These are phyloP conservation scores for Dispira simplex DNA, from an alignment of 192 early-diverging fungal genomes.

Conservation along the genomic window DNA sequence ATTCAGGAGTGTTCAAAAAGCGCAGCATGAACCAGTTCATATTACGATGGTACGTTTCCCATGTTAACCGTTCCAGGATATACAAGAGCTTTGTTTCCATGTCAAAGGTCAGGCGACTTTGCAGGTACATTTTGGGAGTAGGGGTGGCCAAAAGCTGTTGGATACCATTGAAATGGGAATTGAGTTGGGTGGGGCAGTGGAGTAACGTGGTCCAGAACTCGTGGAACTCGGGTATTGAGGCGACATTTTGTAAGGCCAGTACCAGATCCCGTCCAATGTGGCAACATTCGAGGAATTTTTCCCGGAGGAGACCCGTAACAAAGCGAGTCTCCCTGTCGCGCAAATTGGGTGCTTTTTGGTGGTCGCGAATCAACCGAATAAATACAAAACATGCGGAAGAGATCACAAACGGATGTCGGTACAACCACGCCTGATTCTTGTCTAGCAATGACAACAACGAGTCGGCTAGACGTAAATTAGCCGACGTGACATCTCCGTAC, in stretches of 20 bases:
- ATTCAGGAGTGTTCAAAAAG: conserved; percentile 36
- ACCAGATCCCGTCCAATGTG: conserved; percentile 50
- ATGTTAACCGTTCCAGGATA: conserved; percentile 42
- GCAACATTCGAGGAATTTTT: conserved; percentile 39
- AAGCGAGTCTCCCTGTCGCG: conserved; percentile 32
- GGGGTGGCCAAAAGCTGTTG: conserved; percentile 37
- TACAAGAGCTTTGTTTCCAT: conserved; percentile 50
- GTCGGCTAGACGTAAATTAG: conserved; percentile 31
- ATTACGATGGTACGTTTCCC: conserved; percentile 33
- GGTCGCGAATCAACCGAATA: conserved; percentile 37
- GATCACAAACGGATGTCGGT: conserved; percentile 18
- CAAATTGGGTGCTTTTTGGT: conserved; percentile 22
- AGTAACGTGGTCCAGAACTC: conserved; percentile 42
- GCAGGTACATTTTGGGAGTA: conserved; percentile 41
- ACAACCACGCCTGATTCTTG: conserved; percentile 19
- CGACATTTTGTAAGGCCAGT: conserved; percentile 43
- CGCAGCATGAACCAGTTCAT: conserved; percentile 48
- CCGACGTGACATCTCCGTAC: conserved; percentile 32
- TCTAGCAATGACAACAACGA: conserved; percentile 31
- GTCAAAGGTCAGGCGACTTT: conserved; percentile 41
- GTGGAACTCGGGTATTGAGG: conserved; percentile 30
- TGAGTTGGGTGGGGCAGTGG: conserved; percentile 29
- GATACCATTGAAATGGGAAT: conserved; percentile 38
- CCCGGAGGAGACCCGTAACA: conserved; percentile 31
- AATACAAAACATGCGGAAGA: conserved; percentile 27